Evolutionary conservation across 345 rosid species (phyloP).

Genomic region (Brassica cretica): DNA sequence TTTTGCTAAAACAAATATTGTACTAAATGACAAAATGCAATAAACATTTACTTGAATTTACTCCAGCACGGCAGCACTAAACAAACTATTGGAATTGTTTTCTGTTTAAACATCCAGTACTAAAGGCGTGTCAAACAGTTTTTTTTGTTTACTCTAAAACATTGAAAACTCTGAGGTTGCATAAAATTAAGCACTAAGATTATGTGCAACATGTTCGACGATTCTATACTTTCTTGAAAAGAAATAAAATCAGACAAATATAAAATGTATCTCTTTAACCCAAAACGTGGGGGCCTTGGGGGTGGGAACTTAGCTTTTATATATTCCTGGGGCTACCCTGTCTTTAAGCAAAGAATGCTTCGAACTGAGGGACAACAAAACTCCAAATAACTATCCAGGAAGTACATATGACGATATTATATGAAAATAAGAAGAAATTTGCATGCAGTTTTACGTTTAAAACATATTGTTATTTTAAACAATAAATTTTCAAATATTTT

Average conservation of each 20-base stretch:
- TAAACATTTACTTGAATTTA: neutral
- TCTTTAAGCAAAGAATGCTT: constrained; percentile 82
- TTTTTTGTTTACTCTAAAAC: neutral
- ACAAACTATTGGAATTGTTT: neutral
- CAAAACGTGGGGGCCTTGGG: constrained; percentile 40
- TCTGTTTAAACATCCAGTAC: constrained; percentile 5
- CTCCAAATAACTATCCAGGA: constrained; percentile 11
- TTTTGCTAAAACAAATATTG: neutral
- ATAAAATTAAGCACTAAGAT: constrained; percentile 11
- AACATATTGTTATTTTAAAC: neutral
- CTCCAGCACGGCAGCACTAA: neutral
- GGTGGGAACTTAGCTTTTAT: constrained; percentile 46
- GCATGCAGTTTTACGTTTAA: no score
- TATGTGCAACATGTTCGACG: constrained; percentile 32
- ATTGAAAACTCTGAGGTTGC: constrained; percentile 19
- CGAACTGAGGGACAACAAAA: constrained; percentile 54
- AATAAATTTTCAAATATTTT: neutral
- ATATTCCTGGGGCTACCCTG: constrained; percentile 64
- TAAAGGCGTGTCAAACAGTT: constrained; percentile 1
- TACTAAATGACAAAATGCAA: neutral
- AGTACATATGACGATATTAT: neutral
- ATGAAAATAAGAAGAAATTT: neutral
- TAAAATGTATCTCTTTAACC: constrained; percentile 27
- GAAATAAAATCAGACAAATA: constrained; percentile 24
- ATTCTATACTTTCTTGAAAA: constrained; percentile 36